Evolutionary conservation across 345 rosid genomes (phyloP).

Genomic region (Camelina neglecta): DNA sequence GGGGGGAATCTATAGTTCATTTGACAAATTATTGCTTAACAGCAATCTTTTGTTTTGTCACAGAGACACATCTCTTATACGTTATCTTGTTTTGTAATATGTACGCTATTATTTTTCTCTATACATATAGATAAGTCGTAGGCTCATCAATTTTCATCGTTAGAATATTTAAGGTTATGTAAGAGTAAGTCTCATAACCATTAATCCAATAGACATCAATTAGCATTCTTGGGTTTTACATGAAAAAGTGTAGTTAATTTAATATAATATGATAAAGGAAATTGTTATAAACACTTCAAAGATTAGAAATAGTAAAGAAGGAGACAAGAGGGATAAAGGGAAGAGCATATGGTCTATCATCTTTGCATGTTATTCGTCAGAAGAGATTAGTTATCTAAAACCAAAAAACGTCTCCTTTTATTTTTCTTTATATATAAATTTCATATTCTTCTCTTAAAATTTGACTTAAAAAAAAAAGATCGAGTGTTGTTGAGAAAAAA

Average conservation of each 20-base stretch:
- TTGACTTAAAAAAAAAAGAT: slow-evolving; percentile 5
- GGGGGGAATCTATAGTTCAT: slow-evolving; percentile 21
- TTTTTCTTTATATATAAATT: slow-evolving; percentile 8
- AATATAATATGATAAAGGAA: neutral
- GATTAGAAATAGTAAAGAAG: slow-evolving; percentile 25
- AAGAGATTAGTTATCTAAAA: slow-evolving; percentile 33
- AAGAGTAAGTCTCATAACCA: neutral
- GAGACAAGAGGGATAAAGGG: slow-evolving; percentile 46
- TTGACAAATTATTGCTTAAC: slow-evolving; percentile 13
- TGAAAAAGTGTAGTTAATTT: neutral
- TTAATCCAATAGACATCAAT: slow-evolving; percentile 1
- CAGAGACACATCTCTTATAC: slow-evolving; percentile 14
- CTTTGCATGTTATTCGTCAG: slow-evolving; percentile 49
- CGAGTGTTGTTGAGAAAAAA: slow-evolving; percentile 32
- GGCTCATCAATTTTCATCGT: neutral
- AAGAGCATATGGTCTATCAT: slow-evolving; percentile 48
- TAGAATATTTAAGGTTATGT: slow-evolving; percentile 16
- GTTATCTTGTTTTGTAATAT: neutral
- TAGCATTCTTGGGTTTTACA: neutral
- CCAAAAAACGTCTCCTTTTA: slow-evolving; percentile 24
- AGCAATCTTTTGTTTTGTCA: slow-evolving; percentile 27
- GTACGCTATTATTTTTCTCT: neutral
- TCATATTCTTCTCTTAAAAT: neutral
- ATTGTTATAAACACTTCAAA: slow-evolving; percentile 17
- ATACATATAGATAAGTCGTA: neutral